Percentiles rank a stretch among this genome's conserved stretches.
Conservation (phyloP, 2,329 filamentous ascomycete genomes). For the Ophiostoma triangulosporum region DNA sequence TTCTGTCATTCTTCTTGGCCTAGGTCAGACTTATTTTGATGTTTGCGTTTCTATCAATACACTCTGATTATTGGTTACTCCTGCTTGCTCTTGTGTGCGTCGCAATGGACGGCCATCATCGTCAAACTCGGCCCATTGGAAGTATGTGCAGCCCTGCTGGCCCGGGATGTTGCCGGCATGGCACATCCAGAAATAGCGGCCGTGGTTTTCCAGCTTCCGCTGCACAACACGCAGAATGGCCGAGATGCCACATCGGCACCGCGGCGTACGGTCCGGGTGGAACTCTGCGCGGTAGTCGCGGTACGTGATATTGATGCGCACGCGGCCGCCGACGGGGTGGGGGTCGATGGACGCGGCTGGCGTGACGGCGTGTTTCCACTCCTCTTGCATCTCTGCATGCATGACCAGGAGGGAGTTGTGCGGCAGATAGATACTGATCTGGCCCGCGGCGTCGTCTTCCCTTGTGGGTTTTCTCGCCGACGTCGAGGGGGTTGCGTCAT, state of each 20-base stretch:
- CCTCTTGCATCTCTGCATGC: constrained; percentile 96
- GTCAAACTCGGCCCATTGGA: constrained; percentile 77
- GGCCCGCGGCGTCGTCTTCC: constrained; percentile 54
- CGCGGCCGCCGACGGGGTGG: constrained; percentile 68
- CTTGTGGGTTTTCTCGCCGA: not conserved
- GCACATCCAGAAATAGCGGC: constrained; percentile 86
- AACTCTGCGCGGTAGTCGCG: constrained; percentile 68
- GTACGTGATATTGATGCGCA: constrained; percentile 88
- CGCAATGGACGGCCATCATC: constrained; percentile 64
- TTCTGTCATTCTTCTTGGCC: not conserved
- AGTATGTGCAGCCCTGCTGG: constrained; percentile 59
- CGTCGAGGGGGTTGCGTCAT: constrained; percentile 20
- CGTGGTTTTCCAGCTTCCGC: constrained; percentile 60
- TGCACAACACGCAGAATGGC: constrained; percentile 64
- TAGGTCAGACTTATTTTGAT: not conserved
- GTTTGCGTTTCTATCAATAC: not conserved
- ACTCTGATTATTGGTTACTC: not conserved
- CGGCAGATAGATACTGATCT: constrained; percentile 84
- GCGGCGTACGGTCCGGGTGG: constrained; percentile 65
- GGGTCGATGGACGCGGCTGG: constrained; percentile 66
- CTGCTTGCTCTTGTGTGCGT: constrained; percentile 26
- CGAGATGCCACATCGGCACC: constrained; percentile 61
- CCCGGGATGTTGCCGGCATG: constrained; percentile 59
- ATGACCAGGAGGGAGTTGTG: constrained; percentile 91
- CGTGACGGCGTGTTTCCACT: constrained; percentile 83